A percentile compares a stretch with the other conserved stretches of the same genome.
Evolutionary conservation across 169 alveolate species (phyloP).

Genomic region (Cystoisospora suis): DNA sequence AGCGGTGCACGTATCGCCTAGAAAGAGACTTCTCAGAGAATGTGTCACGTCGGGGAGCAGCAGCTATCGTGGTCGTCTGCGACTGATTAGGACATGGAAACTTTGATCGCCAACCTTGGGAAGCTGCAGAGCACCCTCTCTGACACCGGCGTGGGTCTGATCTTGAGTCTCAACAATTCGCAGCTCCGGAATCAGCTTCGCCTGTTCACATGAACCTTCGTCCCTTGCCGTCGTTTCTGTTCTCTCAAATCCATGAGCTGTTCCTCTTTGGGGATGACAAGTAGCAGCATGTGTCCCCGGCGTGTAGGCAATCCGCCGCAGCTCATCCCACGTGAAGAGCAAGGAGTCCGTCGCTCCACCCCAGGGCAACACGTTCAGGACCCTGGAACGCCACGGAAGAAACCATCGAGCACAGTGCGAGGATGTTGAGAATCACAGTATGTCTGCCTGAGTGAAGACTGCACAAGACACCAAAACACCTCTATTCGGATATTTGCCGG

Average conservation of each 20-base stretch:
- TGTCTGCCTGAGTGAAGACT: not conserved
- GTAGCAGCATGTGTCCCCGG: not conserved
- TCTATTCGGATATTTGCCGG: not conserved
- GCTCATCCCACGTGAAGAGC: conserved; percentile 30
- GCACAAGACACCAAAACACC: not conserved
- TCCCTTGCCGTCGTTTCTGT: no score
- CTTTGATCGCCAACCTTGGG: not conserved
- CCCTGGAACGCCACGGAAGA: conserved; percentile 7
- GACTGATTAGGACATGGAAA: not conserved
- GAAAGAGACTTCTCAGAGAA: no score
- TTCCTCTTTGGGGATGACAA: not conserved
- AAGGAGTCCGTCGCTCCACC: not conserved
- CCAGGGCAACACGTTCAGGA: conserved; percentile 23
- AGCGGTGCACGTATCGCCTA: no score
- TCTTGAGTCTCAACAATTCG: not conserved
- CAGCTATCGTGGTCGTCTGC: not conserved
- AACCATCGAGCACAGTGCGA: not conserved
- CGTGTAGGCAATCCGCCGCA: not conserved
- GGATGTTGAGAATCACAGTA: not conserved
- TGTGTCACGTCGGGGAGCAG: not conserved
- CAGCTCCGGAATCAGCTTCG: not conserved
- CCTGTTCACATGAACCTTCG: no score
- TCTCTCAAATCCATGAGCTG: not conserved
- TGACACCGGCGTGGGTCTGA: not conserved
- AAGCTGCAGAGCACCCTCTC: conserved; percentile 37